Evolutionary conservation across 169 alveolate species (phyloP), one percentile per base, ranked within the genome.

Genomic region (Toxoplasma gondii): DNA sequence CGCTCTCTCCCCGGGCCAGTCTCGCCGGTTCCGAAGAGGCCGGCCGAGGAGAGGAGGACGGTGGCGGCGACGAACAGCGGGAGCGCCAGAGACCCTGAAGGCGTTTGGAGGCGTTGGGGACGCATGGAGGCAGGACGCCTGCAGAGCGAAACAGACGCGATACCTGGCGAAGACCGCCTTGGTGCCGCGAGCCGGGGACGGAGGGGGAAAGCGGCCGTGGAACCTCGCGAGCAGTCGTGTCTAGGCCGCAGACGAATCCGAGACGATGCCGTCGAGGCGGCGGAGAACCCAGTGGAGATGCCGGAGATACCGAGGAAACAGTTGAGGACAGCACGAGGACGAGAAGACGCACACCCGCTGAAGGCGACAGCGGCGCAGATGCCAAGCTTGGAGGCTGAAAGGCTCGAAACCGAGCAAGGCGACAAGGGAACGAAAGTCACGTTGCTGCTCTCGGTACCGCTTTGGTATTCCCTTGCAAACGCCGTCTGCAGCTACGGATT

Each of bases 401-500:
- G 74, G 84, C 12, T 7, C 1, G 84, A 74, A 36, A n/a, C n/a
- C 27, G 44, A 34, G 17, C 39, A 5, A 4, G 38, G 39, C 4
- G 49, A 9, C 39, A n/a, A 36, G n/a, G 84, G 27, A 9, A n/a
- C 24, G 7, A 36, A 31, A n/a, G 84, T 36, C 45, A 31, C 45
- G 12, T 44, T 31, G 5, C 43, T 86, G 7, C 92, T 86, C 45
- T 39, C 70, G 1, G 92, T 86, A 1, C 92, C 92, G 12, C 34
- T 16, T 22, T 44, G 80, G 92, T 86, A 49, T 70, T 74, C 92
- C 36, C 45, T 92, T 19, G 80, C 92, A 10, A 39, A 27, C 29
- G n/a, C 94, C 34, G n/a, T 92, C 43, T 92, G 94, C 94, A 92
- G 94, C 94, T 92, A 92, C 88, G 94, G 94, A 64, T 92, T 80